A percentile compares a stretch with the other conserved stretches of the same genome.
These are phyloP conservation scores for Fraxinus latifolia DNA, from an alignment of 305 asterid genomes.

Conservation along the genomic window DNA sequence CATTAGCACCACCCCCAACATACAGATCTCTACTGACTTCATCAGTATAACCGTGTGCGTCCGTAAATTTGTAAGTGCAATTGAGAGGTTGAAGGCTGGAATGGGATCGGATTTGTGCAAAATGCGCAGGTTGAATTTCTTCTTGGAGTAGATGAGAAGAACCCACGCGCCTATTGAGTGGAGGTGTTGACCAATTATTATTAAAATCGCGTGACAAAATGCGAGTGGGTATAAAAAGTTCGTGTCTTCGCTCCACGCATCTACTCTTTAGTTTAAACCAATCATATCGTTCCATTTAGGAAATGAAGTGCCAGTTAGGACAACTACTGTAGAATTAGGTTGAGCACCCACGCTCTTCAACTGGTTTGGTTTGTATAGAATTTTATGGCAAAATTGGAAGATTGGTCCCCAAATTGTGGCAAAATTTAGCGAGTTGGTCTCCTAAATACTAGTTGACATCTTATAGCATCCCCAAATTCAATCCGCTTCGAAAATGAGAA, in stretches of 20 bases:
- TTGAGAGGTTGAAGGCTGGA: not conserved
- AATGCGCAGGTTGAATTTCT: conserved; percentile 1
- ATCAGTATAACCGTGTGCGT: not conserved
- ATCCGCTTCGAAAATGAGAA: not conserved
- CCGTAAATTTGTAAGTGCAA: not conserved
- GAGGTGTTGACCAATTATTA: not conserved
- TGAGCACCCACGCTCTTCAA: conserved; percentile 17
- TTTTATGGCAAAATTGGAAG: not conserved
- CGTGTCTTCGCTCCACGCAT: conserved; percentile 45
- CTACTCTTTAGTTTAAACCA: conserved; percentile 25
- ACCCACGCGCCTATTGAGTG: conserved; percentile 20
- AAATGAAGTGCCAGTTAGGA: conserved; percentile 16
- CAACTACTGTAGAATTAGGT: not conserved
- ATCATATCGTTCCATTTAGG: not conserved
- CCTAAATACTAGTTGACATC: not conserved
- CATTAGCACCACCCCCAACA: conserved; percentile 25
- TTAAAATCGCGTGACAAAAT: conserved; percentile 22
- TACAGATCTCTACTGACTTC: conserved; percentile 25
- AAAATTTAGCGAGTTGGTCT: not conserved
- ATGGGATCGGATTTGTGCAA: not conserved
- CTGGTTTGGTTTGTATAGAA: not conserved
- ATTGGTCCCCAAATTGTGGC: not conserved
- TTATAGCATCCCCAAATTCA: not conserved
- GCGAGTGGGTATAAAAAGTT: conserved; percentile 21
- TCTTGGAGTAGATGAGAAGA: conserved; percentile 2